Evolutionary conservation across 2,329 filamentous ascomycete species (phyloP), one percentile per base, ranked within the genome.

Genomic region (Aspergillus thermomutatus): DNA sequence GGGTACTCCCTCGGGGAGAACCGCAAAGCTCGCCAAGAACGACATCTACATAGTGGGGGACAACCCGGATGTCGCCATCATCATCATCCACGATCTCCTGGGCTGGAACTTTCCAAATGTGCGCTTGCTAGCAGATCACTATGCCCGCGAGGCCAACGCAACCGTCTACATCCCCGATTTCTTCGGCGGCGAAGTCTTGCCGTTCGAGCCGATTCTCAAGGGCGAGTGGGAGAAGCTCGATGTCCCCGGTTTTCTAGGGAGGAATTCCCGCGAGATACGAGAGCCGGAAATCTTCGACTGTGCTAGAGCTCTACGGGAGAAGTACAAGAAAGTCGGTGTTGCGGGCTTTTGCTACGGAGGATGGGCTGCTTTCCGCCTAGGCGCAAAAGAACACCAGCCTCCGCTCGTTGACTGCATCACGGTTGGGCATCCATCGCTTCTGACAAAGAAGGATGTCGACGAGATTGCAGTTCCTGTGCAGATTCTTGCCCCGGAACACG

Each of bases 331-430:
- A 37, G 58, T 81, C 10, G 80, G 69, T 3, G 79, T 77, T 0
- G 67, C 80, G 2, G 81, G 80, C 1, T 83, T 73, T 61, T 83
- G 81, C 68, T 83, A 75, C 53, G 80, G 81, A 14, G 80, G 79
- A 5, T 83, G 81, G 82, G 81, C 77, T 0, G 71, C 70, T 3
- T 77, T 82, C 55, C 75, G 76, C 1, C 74, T 83, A 0, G 81
- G 72, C 0, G 71, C 75, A 1, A 75, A 77, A 56, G 69, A 67
- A 11, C 58, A 72, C n/a, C 14, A 37, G 31, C 31, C 31, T 37
- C 64, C 65, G 2, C 66, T 83, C 2, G 75, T 83, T 4, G 80
- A 83, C 55, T 76, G 71, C 60, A 71, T 82, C 40, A 69, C 72
- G 1, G 69, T 69, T 3, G 81, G 69, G 0, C 81, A 83, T 62